Evolutionary conservation across 1,139 yeast species (phyloP).

Genomic region (Suhomyces chickasaworum): DNA sequence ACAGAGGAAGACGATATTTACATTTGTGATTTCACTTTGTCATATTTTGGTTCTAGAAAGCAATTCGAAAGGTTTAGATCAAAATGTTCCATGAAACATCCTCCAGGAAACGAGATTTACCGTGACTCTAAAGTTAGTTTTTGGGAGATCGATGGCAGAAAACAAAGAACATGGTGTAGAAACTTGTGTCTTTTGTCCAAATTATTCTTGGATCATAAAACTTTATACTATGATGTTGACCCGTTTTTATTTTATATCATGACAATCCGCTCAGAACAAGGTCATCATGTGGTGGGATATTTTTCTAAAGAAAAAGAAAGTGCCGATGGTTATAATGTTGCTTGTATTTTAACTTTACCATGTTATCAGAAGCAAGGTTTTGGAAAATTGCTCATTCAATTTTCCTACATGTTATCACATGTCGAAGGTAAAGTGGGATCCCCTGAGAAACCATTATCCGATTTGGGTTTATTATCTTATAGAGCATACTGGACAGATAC

Average conservation of each 20-base stretch:
- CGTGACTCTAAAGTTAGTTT: slow-evolving; percentile 77
- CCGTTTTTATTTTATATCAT: slow-evolving; percentile 94
- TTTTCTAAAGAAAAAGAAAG: slow-evolving; percentile 96
- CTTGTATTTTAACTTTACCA: slow-evolving; percentile 93
- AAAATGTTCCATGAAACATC: slow-evolving; percentile 86
- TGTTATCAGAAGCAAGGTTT: slow-evolving; percentile 95
- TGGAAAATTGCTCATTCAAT: slow-evolving; percentile 88
- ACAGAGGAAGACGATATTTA: slow-evolving; percentile 89
- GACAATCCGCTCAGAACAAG: slow-evolving; percentile 85
- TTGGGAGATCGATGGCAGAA: slow-evolving; percentile 95
- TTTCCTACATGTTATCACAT: slow-evolving; percentile 85
- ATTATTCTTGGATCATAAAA: slow-evolving; percentile 89
- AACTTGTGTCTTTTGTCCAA: slow-evolving; percentile 87
- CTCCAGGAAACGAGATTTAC: slow-evolving; percentile 97
- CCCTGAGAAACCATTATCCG: slow-evolving; percentile 96
- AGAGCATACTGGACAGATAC: slow-evolving; percentile 98
- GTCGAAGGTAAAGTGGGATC: slow-evolving; percentile 91
- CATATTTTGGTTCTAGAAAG: slow-evolving; percentile 84
- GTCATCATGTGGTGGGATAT: slow-evolving; percentile 94
- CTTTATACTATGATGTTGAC: slow-evolving; percentile 94
- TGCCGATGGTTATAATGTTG: slow-evolving; percentile 94
- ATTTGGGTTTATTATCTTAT: slow-evolving; percentile 87
- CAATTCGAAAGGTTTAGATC: slow-evolving; percentile 90
- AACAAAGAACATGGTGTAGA: slow-evolving; percentile 96
- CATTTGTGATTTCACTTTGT: slow-evolving; percentile 87